A percentile compares a stretch with the other conserved stretches of the same genome.
Conservation (phyloP, 306 rosid genomes). For the Albizia julibrissin region DNA sequence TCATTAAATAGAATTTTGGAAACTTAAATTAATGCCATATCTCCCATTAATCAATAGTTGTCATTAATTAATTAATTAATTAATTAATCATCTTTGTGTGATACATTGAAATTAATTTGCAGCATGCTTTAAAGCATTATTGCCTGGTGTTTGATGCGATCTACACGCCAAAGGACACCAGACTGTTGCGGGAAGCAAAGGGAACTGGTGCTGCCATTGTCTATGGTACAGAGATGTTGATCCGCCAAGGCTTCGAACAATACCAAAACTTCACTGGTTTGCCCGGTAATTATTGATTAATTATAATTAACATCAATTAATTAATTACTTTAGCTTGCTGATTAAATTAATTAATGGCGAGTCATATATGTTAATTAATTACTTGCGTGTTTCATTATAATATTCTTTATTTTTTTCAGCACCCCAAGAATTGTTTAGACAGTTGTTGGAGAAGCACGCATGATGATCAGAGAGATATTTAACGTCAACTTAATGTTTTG, state of each 20-base stretch:
- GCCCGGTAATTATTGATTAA: slow-evolving; percentile 36
- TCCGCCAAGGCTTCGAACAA: slow-evolving; percentile 54
- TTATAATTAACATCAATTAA: neutral
- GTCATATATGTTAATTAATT: neutral
- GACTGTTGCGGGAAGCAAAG: slow-evolving; percentile 45
- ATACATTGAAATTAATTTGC: slow-evolving; percentile 2
- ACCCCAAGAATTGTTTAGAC: slow-evolving; percentile 54
- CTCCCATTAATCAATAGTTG: too few relatives aligned
- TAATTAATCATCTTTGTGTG: neutral
- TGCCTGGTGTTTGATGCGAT: slow-evolving; percentile 58
- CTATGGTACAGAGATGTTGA: slow-evolving; percentile 56
- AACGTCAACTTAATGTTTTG: too few relatives aligned
- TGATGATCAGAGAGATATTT: neutral
- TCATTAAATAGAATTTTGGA: too few relatives aligned
- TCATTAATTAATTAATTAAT: neutral
- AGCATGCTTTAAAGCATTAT: slow-evolving; percentile 48
- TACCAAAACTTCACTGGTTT: slow-evolving; percentile 54
- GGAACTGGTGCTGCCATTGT: slow-evolving; percentile 47
- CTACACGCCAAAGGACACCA: slow-evolving; percentile 56
- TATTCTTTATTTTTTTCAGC: slow-evolving; percentile 33
- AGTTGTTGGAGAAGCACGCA: slow-evolving; percentile 56
- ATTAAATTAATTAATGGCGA: neutral
- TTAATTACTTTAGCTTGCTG: neutral
- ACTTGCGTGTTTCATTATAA: neutral
- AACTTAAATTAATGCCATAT: too few relatives aligned